Evolutionary conservation across 78 protist species (phyloP), one percentile per base, ranked within the genome.

Genomic region (Monocercomonoides exilis): DNA sequence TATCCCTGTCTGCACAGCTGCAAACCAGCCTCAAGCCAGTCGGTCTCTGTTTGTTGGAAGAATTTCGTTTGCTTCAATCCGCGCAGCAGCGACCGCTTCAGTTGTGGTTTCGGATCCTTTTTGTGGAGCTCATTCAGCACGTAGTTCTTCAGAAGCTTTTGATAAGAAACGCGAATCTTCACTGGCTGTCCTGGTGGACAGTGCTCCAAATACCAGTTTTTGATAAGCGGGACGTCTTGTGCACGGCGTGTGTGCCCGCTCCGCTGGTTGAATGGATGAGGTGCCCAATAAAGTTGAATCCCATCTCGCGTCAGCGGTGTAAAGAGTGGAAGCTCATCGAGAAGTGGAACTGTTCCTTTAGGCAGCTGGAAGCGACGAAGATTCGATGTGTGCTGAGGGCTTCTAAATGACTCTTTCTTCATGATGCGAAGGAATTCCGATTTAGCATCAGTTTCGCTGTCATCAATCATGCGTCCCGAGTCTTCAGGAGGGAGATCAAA

Each of bases 1-100:
- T 96, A 94, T 41, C 99, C 99, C 89, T 99, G 99, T 1, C 99
- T 87, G 46, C 96, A 94, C n/a, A 99, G 91, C 93, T 99, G 99
- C 44, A 98, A 94, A 2, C 99, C 99, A 0, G 99, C 99, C 89
- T 99, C 99, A 5, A 99, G 96, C 99, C 99, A 99, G 84, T 99
- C 99, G 45, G 98, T 77, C 81, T 93, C 92, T 38, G 96, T 46
- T 29, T 85, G 45, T 85, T 97, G 91, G 46, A 97, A 89, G 87
- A 93, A 89, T 81, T 95, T 95, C 79, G 93, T 93, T 89, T 85
- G 93, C 43, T 6, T 2, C 45, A 2, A 42, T 1, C 45, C 1
- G 11, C 46, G 77, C 63, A 2, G 3, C 3, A 2, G 46, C 63
- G 5, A 1, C 11, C 3, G 1, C 85, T 41, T 2, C 41, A n/a